Evolutionary conservation across 768 basidiomycete genomes (phyloP).

Genomic region (Auriscalpium microsporum): DNA sequence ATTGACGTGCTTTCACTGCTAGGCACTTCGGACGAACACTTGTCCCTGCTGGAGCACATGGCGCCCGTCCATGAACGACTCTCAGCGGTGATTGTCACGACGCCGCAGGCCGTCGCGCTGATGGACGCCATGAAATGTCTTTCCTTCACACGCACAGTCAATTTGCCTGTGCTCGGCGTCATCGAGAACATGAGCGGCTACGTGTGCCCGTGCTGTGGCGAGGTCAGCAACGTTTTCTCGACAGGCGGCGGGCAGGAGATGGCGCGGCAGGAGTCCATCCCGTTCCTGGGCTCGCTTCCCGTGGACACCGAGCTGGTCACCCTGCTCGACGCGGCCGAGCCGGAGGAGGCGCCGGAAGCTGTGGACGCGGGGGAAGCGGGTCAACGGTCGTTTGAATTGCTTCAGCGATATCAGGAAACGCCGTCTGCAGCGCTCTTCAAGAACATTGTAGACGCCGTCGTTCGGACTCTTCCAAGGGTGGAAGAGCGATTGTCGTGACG

Average conservation of each 20-base stretch:
- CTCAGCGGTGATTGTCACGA: constrained; percentile 87
- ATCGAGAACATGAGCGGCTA: constrained; percentile 99
- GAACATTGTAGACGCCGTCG: constrained; percentile 41
- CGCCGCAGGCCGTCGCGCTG: constrained; percentile 93
- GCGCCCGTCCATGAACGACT: constrained; percentile 73
- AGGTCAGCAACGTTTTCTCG: constrained; percentile 91
- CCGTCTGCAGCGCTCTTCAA: constrained; percentile 62
- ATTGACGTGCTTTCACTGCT: neutral
- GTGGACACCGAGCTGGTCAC: constrained; percentile 88
- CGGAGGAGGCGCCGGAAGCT: constrained; percentile 3
- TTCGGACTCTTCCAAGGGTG: constrained; percentile 21
- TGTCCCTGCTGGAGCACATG: constrained; percentile 91
- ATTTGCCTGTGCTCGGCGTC: constrained; percentile 80
- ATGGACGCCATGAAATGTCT: constrained; percentile 95
- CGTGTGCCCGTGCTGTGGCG: constrained; percentile 94
- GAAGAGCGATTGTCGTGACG: neutral
- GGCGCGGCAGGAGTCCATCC: constrained; percentile 65
- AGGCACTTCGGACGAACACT: constrained; percentile 99
- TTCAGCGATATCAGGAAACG: constrained; percentile 58
- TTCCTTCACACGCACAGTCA: constrained; percentile 86
- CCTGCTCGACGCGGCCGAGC: constrained; percentile 64
- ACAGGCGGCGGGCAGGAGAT: constrained; percentile 87
- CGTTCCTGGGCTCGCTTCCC: constrained; percentile 82
- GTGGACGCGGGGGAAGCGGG: constrained; percentile 12
- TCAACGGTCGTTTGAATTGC: constrained; percentile 37